A percentile compares a stretch with the other conserved stretches of the same genome.
Conservation (phyloP, 2,329 filamentous ascomycete genomes). For the Endoconidiophora polonica region DNA sequence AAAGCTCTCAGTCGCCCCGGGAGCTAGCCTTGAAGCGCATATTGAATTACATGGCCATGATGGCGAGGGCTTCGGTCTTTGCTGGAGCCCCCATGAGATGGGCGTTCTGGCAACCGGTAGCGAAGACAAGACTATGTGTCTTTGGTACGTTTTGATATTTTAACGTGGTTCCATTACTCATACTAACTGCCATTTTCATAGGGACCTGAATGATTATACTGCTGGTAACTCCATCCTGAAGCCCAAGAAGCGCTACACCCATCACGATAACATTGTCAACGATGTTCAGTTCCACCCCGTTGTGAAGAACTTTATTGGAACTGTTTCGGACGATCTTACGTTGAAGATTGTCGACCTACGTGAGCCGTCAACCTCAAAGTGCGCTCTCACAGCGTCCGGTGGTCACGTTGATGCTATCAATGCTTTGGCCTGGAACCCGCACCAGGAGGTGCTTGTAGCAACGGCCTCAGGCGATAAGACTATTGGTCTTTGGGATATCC, state of each 20-base stretch:
- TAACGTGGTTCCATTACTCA: too few relatives aligned
- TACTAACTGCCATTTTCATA: constrained; percentile 20
- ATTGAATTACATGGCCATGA: constrained; percentile 74
- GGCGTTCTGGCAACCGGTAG: constrained; percentile 80
- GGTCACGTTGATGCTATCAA: constrained; percentile 91
- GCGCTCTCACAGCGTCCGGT: constrained; percentile 50
- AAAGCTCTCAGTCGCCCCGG: constrained; percentile 69
- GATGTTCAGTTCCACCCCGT: constrained; percentile 92
- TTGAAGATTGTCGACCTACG: constrained; percentile 86
- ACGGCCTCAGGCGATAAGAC: constrained; percentile 93
- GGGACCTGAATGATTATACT: constrained; percentile 66
- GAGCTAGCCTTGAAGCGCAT: constrained; percentile 60
- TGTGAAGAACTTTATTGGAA: constrained; percentile 71
- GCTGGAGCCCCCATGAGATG: constrained; percentile 73
- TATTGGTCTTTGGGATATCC: constrained; percentile 86
- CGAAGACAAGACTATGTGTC: constrained; percentile 76
- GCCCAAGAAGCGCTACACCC: constrained; percentile 60
- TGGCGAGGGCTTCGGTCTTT: constrained; percentile 78
- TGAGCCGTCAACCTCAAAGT: constrained; percentile 43
- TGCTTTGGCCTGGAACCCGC: constrained; percentile 85
- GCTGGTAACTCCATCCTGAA: constrained; percentile 53
- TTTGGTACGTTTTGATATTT: constrained; percentile 44
- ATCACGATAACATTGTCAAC: constrained; percentile 85
- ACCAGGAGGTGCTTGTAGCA: constrained; percentile 74
- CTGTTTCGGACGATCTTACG: constrained; percentile 87